These are phyloP conservation scores for Quercus tomentella DNA, from an alignment of 331 rosid species.

Conservation along the genomic window DNA sequence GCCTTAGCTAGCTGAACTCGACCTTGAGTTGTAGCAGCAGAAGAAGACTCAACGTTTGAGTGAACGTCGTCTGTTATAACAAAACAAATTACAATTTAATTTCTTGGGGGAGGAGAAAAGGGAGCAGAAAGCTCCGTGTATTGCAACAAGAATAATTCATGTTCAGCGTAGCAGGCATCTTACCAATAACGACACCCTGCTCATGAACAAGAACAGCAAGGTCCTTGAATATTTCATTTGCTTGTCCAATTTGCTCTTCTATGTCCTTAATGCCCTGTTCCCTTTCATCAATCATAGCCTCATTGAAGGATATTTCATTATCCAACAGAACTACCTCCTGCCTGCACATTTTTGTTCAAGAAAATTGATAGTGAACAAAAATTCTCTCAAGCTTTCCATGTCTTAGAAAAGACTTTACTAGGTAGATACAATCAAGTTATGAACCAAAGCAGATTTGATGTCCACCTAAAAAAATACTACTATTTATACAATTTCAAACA, in stretches of 20 bases:
- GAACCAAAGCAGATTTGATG: neutral
- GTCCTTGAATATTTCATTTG: conserved; percentile 71
- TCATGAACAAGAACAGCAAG: conserved; percentile 85
- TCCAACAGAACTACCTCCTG: conserved; percentile 56
- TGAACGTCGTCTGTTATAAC: conserved; percentile 58
- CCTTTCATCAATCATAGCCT: conserved; percentile 87
- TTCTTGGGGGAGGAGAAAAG: neutral
- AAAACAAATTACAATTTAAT: conserved; percentile 6
- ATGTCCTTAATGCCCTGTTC: conserved; percentile 74
- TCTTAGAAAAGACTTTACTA: neutral
- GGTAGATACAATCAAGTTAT: neutral
- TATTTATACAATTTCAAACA: neutral
- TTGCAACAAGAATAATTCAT: conserved; percentile 10
- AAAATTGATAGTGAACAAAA: conserved; percentile 6
- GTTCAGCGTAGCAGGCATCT: neutral
- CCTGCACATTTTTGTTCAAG: conserved; percentile 44
- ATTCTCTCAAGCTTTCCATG: conserved; percentile 5
- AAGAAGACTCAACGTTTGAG: conserved; percentile 54
- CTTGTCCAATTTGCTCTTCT: conserved; percentile 69
- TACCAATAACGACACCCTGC: conserved; percentile 77
- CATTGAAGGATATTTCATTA: conserved; percentile 71
- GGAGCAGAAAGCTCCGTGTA: neutral
- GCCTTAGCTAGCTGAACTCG: conserved; percentile 59
- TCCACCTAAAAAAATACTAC: neutral
- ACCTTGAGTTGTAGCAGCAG: conserved; percentile 52